phyloP scores from a whole-genome alignment of 352 stramenopile genomes.

The Aphanomyces euteiches region DNA sequence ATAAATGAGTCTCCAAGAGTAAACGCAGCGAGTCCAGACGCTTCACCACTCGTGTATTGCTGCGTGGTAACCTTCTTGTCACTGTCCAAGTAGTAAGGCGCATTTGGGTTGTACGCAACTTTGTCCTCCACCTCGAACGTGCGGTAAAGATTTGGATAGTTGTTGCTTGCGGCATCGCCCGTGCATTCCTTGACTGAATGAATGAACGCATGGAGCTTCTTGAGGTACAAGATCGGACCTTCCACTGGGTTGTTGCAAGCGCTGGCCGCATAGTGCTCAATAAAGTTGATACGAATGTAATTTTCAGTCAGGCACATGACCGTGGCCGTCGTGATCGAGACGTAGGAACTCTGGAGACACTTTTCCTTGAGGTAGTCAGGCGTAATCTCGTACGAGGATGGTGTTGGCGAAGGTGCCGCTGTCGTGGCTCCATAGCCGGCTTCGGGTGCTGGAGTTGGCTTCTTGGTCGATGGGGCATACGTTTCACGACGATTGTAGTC shows the following conservation, averaged over 20 bases:
- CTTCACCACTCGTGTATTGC: constrained; percentile 29
- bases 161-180: neutral
- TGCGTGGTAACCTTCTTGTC: neutral
- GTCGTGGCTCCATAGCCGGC: neutral
- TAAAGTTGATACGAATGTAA: constrained; percentile 31
- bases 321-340: constrained; percentile 29
- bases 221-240: constrained; percentile 22
- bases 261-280: constrained; percentile 26
- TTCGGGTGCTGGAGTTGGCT: neutral
- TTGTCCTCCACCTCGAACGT: constrained; percentile 3
- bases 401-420: neutral
- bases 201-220: constrained; percentile 29
- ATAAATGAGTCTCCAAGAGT: constrained; percentile 6
- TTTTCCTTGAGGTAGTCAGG: constrained; percentile 29
- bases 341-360: constrained; percentile 27
- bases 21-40: constrained; percentile 13
- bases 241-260: constrained; percentile 26
- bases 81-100: constrained; percentile 17
- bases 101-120: constrained; percentile 24
- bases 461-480: neutral
- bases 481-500: constrained; percentile 4
- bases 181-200: constrained; percentile 10
- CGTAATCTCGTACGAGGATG: neutral
- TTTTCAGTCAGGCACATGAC: constrained; percentile 31
- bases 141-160: constrained; percentile 19